Base-by-base conservation (phyloP, 441 rosid genomes). In the Omphalea diandra region DNA sequence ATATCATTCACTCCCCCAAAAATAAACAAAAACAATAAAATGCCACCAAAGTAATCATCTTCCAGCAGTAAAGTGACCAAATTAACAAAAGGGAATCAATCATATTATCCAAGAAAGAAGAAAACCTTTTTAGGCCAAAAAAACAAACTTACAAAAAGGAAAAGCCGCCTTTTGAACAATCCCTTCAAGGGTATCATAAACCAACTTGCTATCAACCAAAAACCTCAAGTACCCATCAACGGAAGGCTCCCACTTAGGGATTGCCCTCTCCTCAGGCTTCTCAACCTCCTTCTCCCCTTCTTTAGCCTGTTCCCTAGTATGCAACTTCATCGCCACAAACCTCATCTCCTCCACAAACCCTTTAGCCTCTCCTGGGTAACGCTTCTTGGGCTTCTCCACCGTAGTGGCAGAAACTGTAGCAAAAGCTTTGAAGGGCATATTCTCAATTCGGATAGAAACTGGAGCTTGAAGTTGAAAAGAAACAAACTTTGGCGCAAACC, bases 261-360 rank as follows among this genome's bases (percentile, higher is more conserved):
- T 80, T 4, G 91, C 63, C 69, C 72, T 75, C 77, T 94, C 97
- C 78, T 94, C 95, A 0, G 88, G 90, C 73, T 83, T 18, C 80
- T 88, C 80, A 8, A 80, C 90, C 65, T 82, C 94, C 81, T 88
- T 94, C 83, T 91, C 89, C 15, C 97, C 98, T 76, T 88, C 98
- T 70, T 81, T 88, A 1, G 97, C 88, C 71, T 94, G 98, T 64
- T 94, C 98, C 55, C 71, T 91, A 0, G 97, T 90, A 61, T 91
- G 98, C 68, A 91, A 77, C 70, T 83, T 91, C 98, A 94, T 94
- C 6, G 98, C 96, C 76, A 88, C 94, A 67, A 89, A 88, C 76
- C 96, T 88, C 97, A 94, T 91, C 90, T 90, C 98, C 84, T 90
- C 98, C 78, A 91, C 97, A 70, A 94, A 91, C 46, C 97, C 98